Percentiles rank a stretch among this genome's conserved stretches.
These are phyloP conservation scores for Mycosphaerella arachidis DNA, from an alignment of 2,329 filamentous ascomycete genomes.

Conservation along the genomic window DNA sequence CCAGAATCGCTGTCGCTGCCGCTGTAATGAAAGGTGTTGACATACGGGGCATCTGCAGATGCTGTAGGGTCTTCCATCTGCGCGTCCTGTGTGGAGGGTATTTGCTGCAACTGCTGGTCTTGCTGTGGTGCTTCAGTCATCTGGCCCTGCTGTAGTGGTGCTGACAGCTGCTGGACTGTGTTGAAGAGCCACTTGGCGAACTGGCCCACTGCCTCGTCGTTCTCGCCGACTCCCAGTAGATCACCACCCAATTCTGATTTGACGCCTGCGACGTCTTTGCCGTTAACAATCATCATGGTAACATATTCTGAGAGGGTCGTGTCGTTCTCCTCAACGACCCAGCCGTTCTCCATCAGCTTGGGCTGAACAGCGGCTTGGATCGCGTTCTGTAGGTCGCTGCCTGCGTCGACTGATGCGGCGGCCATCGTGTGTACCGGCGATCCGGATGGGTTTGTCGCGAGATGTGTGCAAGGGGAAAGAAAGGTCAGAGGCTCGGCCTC, in stretches of 20 bases:
- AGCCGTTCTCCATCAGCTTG: slow-evolving; percentile 88
- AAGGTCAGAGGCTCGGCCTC: slow-evolving; percentile 2
- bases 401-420: slow-evolving; percentile 55
- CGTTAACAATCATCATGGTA: slow-evolving; percentile 92
- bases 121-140: slow-evolving; percentile 11
- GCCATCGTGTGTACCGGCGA: slow-evolving; percentile 55
- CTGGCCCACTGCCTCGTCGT: slow-evolving; percentile 74
- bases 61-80: slow-evolving; percentile 62
- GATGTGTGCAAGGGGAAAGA: slow-evolving; percentile 2
- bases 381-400: slow-evolving; percentile 78
- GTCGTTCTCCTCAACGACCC: slow-evolving; percentile 77
- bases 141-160: slow-evolving; percentile 25
- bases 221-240: slow-evolving; percentile 73
- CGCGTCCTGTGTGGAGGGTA: slow-evolving; percentile 51
- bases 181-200: slow-evolving; percentile 94
- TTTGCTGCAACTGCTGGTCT: slow-evolving; percentile 17
- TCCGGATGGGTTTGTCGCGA: background rate
- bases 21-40: slow-evolving; percentile 14
- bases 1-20: background rate
- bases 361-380: slow-evolving; percentile 79
- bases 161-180: slow-evolving; percentile 66
- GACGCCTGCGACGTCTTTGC: slow-evolving; percentile 87
- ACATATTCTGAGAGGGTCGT: slow-evolving; percentile 91
- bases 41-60: slow-evolving; percentile 42
- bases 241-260: slow-evolving; percentile 83